These are phyloP conservation scores for Tricholoma saponaceum DNA, from an alignment of 768 basidiomycete genomes.

Conservation along the genomic window DNA sequence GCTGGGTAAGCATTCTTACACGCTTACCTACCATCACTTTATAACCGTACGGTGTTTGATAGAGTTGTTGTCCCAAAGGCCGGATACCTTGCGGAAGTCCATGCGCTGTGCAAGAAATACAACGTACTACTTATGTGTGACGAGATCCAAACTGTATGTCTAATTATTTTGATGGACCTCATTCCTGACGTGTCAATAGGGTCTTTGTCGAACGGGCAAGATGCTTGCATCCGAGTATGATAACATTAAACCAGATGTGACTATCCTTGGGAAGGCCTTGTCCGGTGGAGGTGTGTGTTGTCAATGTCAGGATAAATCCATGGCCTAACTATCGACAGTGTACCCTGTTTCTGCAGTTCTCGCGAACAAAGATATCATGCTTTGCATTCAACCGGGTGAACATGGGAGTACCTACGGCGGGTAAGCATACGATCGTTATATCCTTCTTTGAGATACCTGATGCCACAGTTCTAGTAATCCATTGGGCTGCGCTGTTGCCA, in stretches of 20 bases:
- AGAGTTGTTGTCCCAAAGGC: slow-evolving; percentile 90
- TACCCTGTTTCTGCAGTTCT: slow-evolving; percentile 98
- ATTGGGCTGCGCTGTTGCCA: slow-evolving; percentile 90
- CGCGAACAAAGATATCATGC: slow-evolving; percentile 88
- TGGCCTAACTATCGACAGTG: slow-evolving; percentile 57
- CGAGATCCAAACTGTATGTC: slow-evolving; percentile 88
- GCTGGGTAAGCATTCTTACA: too few relatives aligned
- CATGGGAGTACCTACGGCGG: slow-evolving; percentile 97
- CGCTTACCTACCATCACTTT: too few relatives aligned
- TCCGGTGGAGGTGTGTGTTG: slow-evolving; percentile 96
- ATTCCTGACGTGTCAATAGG: slow-evolving; percentile 51
- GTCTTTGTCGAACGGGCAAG: slow-evolving; percentile 90
- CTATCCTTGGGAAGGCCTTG: slow-evolving; percentile 93
- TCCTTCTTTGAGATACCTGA: slow-evolving; percentile 2
- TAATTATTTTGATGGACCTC: too few relatives aligned
- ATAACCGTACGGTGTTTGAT: slow-evolving; percentile 1
- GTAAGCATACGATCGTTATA: slow-evolving; percentile 36
- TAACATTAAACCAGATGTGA: slow-evolving; percentile 82
- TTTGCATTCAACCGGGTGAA: slow-evolving; percentile 91
- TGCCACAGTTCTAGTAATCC: slow-evolving; percentile 70
- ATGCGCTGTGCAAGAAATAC: slow-evolving; percentile 84
- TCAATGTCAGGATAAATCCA: too few relatives aligned
- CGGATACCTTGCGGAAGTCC: slow-evolving; percentile 78
- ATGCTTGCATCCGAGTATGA: slow-evolving; percentile 91
- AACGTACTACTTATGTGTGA: slow-evolving; percentile 97